A percentile compares a stretch with the other conserved stretches of the same genome.
phyloP scores from a whole-genome alignment of 208 protist genomes.

The Leishmania braziliensis region DNA sequence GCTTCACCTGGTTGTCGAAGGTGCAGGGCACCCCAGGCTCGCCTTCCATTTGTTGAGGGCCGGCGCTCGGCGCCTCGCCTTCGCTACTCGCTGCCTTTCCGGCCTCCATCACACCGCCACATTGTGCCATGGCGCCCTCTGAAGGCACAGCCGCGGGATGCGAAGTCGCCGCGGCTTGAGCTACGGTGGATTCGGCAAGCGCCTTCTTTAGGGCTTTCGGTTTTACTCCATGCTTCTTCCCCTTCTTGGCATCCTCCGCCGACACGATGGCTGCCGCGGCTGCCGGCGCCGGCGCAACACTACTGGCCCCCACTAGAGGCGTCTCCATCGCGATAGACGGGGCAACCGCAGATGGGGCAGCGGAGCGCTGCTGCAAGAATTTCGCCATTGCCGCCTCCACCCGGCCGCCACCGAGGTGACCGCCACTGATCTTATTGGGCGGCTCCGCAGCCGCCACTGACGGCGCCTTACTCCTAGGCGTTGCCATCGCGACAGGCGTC shows the following conservation, averaged over 20 bases:
- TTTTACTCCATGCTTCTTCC: background rate
- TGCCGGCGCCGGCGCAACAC: background rate
- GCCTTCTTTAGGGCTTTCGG: background rate
- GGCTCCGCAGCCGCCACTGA: background rate
- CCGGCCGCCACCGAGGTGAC: background rate
- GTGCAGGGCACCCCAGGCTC: slow-evolving; percentile 23
- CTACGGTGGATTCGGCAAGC: background rate
- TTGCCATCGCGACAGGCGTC: background rate
- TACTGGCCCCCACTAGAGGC: slow-evolving; percentile 13
- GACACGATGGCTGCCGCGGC: slow-evolving; percentile 1
- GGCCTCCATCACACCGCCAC: background rate
- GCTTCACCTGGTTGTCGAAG: slow-evolving; percentile 56
- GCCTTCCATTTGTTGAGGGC: background rate
- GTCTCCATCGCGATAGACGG: slow-evolving; percentile 11
- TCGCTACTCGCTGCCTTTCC: background rate
- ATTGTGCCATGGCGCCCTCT: background rate
- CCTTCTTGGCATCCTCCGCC: background rate
- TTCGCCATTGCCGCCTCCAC: background rate
- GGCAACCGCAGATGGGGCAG: background rate
- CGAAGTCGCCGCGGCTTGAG: background rate
- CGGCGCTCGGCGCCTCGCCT: too few species aligned
- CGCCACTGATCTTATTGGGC: background rate
- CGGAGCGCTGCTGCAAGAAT: background rate
- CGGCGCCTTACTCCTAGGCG: background rate
- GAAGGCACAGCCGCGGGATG: background rate